A percentile compares a stretch with the other conserved stretches of the same genome.
Evolutionary conservation across 1,284 basidiomycete genomes (phyloP).

Genomic region (Trametes hirsuta): DNA sequence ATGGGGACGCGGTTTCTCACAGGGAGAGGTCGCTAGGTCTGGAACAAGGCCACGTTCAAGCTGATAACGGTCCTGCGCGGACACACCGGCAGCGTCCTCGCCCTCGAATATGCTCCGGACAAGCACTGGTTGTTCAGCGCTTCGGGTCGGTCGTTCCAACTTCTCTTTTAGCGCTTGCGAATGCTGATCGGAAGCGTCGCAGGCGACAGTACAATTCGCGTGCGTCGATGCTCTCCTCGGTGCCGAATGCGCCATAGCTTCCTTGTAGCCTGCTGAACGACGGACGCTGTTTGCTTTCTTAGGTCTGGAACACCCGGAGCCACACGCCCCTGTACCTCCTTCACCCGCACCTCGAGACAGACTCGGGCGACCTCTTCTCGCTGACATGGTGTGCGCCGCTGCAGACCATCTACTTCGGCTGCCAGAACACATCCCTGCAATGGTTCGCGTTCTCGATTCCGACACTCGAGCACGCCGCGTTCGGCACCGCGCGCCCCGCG

Average conservation of each 20-base stretch:
- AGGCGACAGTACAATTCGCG: constrained; percentile 88
- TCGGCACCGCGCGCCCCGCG: constrained; percentile 13
- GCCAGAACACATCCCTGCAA: constrained; percentile 89
- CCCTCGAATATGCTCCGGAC: constrained; percentile 77
- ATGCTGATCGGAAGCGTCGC: not conserved
- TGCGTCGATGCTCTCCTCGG: constrained; percentile 39
- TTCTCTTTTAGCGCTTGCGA: not conserved
- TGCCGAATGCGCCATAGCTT: not conserved
- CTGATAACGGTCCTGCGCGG: constrained; percentile 78
- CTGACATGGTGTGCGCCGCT: constrained; percentile 77
- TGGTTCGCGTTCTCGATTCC: constrained; percentile 70
- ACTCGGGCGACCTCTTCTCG: constrained; percentile 90
- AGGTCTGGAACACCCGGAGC: constrained; percentile 83
- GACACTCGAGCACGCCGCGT: constrained; percentile 6
- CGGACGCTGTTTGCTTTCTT: not conserved
- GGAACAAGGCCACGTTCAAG: constrained; percentile 74
- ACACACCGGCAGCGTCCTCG: constrained; percentile 86
- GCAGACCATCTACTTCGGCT: constrained; percentile 84
- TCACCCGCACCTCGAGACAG: constrained; percentile 82
- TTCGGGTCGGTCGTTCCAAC: constrained; percentile 51
- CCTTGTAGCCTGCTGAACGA: not conserved
- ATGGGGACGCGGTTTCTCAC: constrained; percentile 13
- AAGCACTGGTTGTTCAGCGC: constrained; percentile 87
- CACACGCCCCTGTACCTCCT: constrained; percentile 79
- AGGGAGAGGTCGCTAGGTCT: constrained; percentile 59